phyloP scores from a whole-genome alignment of 352 stramenopile species.

The Globisporangium takayamanum region DNA sequence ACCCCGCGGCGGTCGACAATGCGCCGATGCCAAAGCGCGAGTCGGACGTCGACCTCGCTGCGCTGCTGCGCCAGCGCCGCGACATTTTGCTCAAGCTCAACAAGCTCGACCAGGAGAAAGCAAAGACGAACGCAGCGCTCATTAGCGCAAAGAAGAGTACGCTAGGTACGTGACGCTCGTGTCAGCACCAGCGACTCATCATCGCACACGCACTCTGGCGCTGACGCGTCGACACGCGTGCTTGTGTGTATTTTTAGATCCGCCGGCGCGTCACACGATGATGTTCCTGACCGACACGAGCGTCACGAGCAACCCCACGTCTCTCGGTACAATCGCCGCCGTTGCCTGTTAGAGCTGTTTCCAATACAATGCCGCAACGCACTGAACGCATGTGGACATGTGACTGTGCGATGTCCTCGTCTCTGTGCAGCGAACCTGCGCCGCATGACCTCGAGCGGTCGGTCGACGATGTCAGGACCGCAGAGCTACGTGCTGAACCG shows the following conservation, averaged over 20 bases:
- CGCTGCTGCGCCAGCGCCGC: constrained; percentile 61
- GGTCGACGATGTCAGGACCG: constrained; percentile 25
- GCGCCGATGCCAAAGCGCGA: constrained; percentile 41
- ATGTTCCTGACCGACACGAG: constrained; percentile 37
- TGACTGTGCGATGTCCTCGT: constrained; percentile 3
- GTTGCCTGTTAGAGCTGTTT: constrained; percentile 13
- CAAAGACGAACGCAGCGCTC: constrained; percentile 29
- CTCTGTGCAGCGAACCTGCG: constrained; percentile 45
- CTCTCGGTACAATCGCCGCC: constrained; percentile 22
- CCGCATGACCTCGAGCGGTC: constrained; percentile 35
- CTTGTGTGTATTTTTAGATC: constrained; percentile 15
- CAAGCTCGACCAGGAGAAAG: constrained; percentile 50
- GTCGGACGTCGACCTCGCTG: constrained; percentile 76
- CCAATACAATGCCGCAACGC: constrained; percentile 20
- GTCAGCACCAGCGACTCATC: too few relatives aligned
- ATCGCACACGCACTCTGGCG: neutral
- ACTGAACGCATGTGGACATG: constrained; percentile 5
- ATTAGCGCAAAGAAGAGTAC: constrained; percentile 19
- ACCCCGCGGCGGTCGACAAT: constrained; percentile 57
- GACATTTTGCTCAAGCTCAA: constrained; percentile 72
- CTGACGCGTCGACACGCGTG: constrained; percentile 1
- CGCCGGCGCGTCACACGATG: constrained; percentile 33
- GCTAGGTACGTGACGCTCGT: constrained; percentile 31
- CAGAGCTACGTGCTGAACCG: constrained; percentile 44
- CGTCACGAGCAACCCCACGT: constrained; percentile 14